Percentiles rank a stretch among this genome's conserved stretches.
Evolutionary conservation across 345 rosid genomes (phyloP).

Genomic region (Eucalyptus marginata): DNA sequence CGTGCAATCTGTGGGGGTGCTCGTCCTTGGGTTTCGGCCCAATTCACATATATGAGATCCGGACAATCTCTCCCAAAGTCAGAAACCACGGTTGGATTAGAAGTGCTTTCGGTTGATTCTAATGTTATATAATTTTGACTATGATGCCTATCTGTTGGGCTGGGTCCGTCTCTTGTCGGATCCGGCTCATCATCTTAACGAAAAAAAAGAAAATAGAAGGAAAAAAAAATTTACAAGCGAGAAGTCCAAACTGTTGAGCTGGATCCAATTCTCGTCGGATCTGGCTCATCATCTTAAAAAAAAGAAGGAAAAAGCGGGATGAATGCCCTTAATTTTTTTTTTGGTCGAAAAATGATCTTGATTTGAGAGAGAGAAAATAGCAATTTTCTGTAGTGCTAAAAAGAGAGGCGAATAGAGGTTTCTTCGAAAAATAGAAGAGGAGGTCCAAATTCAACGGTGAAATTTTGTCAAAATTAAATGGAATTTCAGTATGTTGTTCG

Average conservation of each 20-base stretch:
- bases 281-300: too few species aligned
- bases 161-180: neutral
- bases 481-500: rapidly evolving
- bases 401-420: neutral
- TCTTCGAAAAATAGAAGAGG: neutral
- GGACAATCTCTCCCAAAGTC: neutral
- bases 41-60: neutral
- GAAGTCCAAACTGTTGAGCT: neutral
- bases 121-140: neutral
- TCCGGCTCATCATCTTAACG: too few species aligned
- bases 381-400: neutral
- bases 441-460: neutral
- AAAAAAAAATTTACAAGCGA: too few species aligned
- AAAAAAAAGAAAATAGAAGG: too few species aligned
- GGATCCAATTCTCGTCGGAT: neutral
- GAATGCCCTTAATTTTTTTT: too few species aligned
- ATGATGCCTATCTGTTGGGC: neutral
- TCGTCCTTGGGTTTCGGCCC: neutral
- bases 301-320: too few species aligned
- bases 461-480: neutral
- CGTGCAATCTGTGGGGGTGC: too few species aligned
- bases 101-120: neutral
- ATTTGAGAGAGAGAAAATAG: neutral
- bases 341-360: neutral
- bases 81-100: neutral